These are phyloP conservation scores for Curvularia sp. DNA, from an alignment of 2,329 filamentous ascomycete genomes.

Conservation along the genomic window DNA sequence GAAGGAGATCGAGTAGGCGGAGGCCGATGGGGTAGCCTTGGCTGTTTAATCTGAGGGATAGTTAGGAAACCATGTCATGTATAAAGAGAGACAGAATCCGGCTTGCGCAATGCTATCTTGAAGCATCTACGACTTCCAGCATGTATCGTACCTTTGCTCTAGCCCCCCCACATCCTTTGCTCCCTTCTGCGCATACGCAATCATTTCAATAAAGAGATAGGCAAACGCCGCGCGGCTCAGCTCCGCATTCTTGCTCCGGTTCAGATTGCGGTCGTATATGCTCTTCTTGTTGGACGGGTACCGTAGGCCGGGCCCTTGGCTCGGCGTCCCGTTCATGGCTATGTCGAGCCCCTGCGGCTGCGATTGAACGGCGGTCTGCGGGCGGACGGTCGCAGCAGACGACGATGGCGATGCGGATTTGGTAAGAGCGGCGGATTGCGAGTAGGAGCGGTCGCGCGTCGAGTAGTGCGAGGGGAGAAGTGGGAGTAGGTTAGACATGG, in stretches of 20 bases:
- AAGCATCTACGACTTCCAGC: background rate
- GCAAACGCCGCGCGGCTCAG: slow-evolving; percentile 93
- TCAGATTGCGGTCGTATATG: slow-evolving; percentile 95
- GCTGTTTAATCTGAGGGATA: slow-evolving; percentile 71
- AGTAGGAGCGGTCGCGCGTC: slow-evolving; percentile 21
- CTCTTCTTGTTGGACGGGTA: slow-evolving; percentile 94
- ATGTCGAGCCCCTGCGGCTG: slow-evolving; percentile 23
- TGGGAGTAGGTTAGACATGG: slow-evolving; percentile 35
- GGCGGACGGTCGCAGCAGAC: slow-evolving; percentile 12
- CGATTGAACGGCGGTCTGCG: slow-evolving; percentile 10
- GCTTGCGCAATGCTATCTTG: background rate
- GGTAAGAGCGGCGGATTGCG: slow-evolving; percentile 6
- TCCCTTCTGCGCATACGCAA: slow-evolving; percentile 87
- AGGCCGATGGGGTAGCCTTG: slow-evolving; percentile 94
- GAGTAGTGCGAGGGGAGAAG: slow-evolving; percentile 22
- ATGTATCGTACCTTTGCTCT: slow-evolving; percentile 74
- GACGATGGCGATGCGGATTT: slow-evolving; percentile 11
- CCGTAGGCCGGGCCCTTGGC: slow-evolving; percentile 66
- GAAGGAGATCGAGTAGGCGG: slow-evolving; percentile 91
- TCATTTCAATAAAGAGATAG: slow-evolving; percentile 96
- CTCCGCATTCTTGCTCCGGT: slow-evolving; percentile 86
- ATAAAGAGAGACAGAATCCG: background rate
- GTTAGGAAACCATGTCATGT: background rate
- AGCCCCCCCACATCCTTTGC: slow-evolving; percentile 94
- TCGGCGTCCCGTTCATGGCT: slow-evolving; percentile 36